Evolutionary conservation across 1,139 yeast genomes (phyloP).

Genomic region (Scheffersomyces illinoinensis): DNA sequence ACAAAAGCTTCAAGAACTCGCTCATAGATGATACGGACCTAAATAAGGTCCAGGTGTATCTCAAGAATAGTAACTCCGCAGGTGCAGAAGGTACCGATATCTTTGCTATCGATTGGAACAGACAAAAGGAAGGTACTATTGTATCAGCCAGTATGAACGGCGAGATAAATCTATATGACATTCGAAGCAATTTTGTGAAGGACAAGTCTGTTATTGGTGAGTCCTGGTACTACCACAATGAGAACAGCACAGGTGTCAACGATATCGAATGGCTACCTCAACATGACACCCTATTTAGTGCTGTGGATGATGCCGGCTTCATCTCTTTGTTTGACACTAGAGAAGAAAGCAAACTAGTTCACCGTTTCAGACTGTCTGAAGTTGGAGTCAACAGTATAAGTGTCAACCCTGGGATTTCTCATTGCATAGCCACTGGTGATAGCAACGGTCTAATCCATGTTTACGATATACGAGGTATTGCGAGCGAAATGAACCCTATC

Average conservation of each 20-base stretch:
- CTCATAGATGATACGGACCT: slow-evolving; percentile 29
- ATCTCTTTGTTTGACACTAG: slow-evolving; percentile 55
- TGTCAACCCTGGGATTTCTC: slow-evolving; percentile 57
- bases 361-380: slow-evolving; percentile 30
- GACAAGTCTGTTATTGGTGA: not conserved
- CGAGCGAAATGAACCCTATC: slow-evolving; percentile 20
- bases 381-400: slow-evolving; percentile 66
- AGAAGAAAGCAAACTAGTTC: slow-evolving; percentile 18
- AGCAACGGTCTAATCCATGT: slow-evolving; percentile 56
- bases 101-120: slow-evolving; percentile 49
- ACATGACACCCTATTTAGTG: slow-evolving; percentile 57
- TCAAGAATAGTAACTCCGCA: slow-evolving; percentile 12
- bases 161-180: slow-evolving; percentile 34
- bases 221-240: slow-evolving; percentile 3
- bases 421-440: slow-evolving; percentile 69
- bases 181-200: slow-evolving; percentile 21
- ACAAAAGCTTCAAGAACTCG: slow-evolving; percentile 41
- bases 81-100: slow-evolving; percentile 23
- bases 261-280: slow-evolving; percentile 61
- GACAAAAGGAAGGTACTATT: slow-evolving; percentile 36
- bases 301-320: slow-evolving; percentile 58
- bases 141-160: slow-evolving; percentile 41
- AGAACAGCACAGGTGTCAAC: slow-evolving; percentile 46
- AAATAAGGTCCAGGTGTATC: slow-evolving; percentile 32
- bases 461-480: slow-evolving; percentile 67